Evolutionary conservation across 179 eudicot species (phyloP), one percentile per base, ranked within the genome.

Genomic region (Amaranthus tricolor): DNA sequence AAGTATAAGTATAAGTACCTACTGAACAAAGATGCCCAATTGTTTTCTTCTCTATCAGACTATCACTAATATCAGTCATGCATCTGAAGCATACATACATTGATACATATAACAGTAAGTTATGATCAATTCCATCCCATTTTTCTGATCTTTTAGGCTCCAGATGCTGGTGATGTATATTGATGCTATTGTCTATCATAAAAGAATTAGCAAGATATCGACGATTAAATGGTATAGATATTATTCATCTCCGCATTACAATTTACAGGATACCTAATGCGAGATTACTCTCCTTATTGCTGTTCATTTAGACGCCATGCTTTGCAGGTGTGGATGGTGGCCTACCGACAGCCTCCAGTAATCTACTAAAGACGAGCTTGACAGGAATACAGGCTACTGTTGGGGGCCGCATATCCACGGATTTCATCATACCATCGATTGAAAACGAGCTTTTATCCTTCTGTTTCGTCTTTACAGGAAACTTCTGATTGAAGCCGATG

Each of bases 321-420:
- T 58, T 82, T 58, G 82, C 70, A 68, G 82, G 81, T 78, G 87
- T 78, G 66, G 88, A 86, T 64, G 93, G 79, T 72, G 88, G 77
- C 82, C 91, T 73, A 73, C 89, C 88, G 82, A 84, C 81, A 85
- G 84, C 93, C 84, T 92, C 97, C 14, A 90, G 87, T 79, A 92
- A 89, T 78, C 97, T 84, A 84, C 96, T 88, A 79, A 90, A 92
- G 15, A 89, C 97, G 53, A 94, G 85, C 68, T 92, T 94, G 40
- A 94, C 89, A 16, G 96, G 97, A 64, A 94, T 89, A 83, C 97
- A 94, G 65, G 98, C 90, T 58, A 92, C 90, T 8, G 88, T 78
- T 52, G 86, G 82, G 9, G 88, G 89, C 5, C 74, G 83, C 40
- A 83, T 55, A 60, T 74, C 90, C 51, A 76, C 75, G 9, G 89